Base-by-base conservation (phyloP, 2,329 filamentous ascomycete species). In the Stylonectria norvegica region DNA sequence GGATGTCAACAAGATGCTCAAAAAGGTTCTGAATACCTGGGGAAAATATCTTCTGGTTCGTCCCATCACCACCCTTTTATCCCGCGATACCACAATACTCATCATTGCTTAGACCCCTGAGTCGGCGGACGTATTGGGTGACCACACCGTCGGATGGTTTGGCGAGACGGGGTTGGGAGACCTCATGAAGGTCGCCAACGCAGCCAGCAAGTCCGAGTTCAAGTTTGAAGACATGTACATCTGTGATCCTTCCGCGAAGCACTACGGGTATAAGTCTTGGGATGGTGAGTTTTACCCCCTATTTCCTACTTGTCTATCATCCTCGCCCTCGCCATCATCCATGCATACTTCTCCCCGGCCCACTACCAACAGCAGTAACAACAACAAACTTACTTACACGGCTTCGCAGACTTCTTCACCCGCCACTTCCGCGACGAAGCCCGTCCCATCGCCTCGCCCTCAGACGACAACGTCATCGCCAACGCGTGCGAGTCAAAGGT, bases 261-360 rank as follows among this genome's bases (percentile, higher is more conserved):
- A 81, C 55, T 71, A 77, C 47, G 82, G 83, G 14, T 86, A 69
- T 65, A 75, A 69, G 40, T 84, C 79, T 0, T 86, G 83, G 83
- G 83, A 87, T 43, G 67, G 71, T 73, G 56, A 56, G 58, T 16
- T 16, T 5, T 12, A 7, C 5, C 4, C 16, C 11, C 14, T 4
- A 1, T 8, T 5, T 1, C 1, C 4, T n/a, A n/a, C n/a, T n/a
- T n/a, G n/a, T n/a, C n/a, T n/a, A n/a, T n/a, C n/a, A n/a, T n/a
- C n/a, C n/a, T n/a, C n/a, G n/a, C n/a, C n/a, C n/a, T n/a, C n/a
- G n/a, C n/a, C n/a, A n/a, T n/a, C n/a, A n/a, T n/a, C n/a, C n/a
- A n/a, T n/a, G n/a, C n/a, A n/a, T n/a, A n/a, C n/a, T n/a, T n/a
- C n/a, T n/a, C n/a, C n/a, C n/a, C n/a, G n/a, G n/a, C n/a, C n/a